These are phyloP conservation scores for Pestalotiopsis fici DNA, from an alignment of 2,329 filamentous ascomycete genomes.

Conservation along the genomic window DNA sequence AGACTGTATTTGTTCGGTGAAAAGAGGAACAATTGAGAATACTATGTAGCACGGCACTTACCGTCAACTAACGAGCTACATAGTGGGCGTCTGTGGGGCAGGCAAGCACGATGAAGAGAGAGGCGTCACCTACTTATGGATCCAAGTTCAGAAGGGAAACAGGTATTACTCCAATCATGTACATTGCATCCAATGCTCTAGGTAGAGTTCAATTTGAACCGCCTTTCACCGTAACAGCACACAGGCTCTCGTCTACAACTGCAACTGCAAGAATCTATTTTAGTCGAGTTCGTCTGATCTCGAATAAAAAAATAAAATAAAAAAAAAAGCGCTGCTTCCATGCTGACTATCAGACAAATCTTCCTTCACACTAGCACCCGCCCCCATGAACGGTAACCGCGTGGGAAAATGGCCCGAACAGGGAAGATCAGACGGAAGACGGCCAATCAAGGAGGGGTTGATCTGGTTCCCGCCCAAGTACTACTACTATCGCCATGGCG, in stretches of 20 bases:
- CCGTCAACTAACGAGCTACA: too few relatives aligned
- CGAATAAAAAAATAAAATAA: too few relatives aligned
- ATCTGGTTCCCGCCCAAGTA: neutral
- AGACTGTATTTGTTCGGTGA: too few relatives aligned
- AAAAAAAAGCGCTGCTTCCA: neutral
- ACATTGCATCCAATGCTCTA: too few relatives aligned
- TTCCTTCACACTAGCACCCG: neutral
- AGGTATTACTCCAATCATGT: too few relatives aligned
- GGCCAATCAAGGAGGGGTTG: slow-evolving; percentile 3
- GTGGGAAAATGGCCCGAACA: slow-evolving; percentile 5
- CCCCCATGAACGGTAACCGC: neutral
- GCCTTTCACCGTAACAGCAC: neutral
- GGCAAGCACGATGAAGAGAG: too few relatives aligned
- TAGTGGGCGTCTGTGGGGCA: too few relatives aligned
- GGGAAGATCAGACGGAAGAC: slow-evolving; percentile 7
- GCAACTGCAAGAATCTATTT: neutral
- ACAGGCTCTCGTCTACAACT: neutral
- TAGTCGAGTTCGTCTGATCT: neutral
- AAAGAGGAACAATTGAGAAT: too few relatives aligned
- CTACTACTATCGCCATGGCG: neutral
- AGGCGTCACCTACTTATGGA: too few relatives aligned
- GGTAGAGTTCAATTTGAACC: too few relatives aligned
- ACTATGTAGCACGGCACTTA: too few relatives aligned
- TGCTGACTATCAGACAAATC: neutral
- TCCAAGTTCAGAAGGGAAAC: too few relatives aligned